Evolutionary conservation across 2,329 filamentous ascomycete genomes (phyloP), one percentile per base, ranked within the genome.

Genomic region (Cordyceps fumosorosea): DNA sequence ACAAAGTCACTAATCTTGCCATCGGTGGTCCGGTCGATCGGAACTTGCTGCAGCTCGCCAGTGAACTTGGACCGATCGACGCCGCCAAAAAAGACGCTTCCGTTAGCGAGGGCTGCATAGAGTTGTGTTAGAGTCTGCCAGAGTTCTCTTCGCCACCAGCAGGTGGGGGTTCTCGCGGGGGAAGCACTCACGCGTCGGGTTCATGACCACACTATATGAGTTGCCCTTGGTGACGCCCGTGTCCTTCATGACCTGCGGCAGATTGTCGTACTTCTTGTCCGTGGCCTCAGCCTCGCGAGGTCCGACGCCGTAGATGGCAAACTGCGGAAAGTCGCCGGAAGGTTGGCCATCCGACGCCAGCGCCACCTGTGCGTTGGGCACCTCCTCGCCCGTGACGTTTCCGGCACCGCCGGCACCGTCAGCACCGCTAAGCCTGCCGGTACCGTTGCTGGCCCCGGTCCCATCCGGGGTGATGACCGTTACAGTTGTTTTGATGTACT

Each of bases 1-100:
- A 60, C 34, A 47, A 53, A 60, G 29, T 53, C 57, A n/a, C 2
- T 1, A 12, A 60, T 40, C 5, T 53, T 32, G 18, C 47, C 57
- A 2, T 6, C 10, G 12, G 20, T 16, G 24, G 10, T n/a, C 5
- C 11, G 37, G 20, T 51, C 47, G 11, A 59, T 11, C n/a, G 16
- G 5, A n/a, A 59, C 56, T 20, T 59, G 11, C 24, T 59, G 29
- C 45, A 59, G 47, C 20, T 59, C 47, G 45, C 56, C 56, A 16
- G 5, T 42, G 20, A 59, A 59, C 56, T 59, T 51, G 47, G 47
- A 42, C 5, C 56, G 47, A n/a, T 60, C 57, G 26, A 60, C 53
- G 5, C 57, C 57, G 26, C 57, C 57, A n/a, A 60, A 53, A 20
- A 60, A 52, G 24, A 60, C 57, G 50, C 48, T 52, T 3, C 57